phyloP scores from a whole-genome alignment of 1,284 basidiomycete species.

The Jaminaea rosea region DNA sequence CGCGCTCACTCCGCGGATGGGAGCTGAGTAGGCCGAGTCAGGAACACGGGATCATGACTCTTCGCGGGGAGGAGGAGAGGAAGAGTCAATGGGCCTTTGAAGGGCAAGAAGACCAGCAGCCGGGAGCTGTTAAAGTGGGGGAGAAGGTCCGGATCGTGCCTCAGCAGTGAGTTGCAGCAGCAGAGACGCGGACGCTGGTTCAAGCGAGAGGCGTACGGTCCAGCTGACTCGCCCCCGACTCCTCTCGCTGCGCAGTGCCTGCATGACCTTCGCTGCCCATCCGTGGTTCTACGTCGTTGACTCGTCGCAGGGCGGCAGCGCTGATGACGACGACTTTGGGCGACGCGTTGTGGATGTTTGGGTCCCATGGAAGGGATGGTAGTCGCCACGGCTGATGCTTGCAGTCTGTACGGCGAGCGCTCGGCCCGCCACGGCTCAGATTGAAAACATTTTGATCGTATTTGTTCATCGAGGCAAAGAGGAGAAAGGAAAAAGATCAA shows the following conservation, averaged over 20 bases:
- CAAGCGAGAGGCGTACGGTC: no score
- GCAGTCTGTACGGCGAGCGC: no score
- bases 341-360: slow-evolving; percentile 66
- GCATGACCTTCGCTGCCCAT: slow-evolving; percentile 65
- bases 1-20: slow-evolving; percentile 56
- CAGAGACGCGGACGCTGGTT: no score
- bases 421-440: no score
- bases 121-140: slow-evolving; percentile 9
- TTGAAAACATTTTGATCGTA: no score
- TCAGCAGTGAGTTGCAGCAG: slow-evolving; percentile 47
- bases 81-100: background rate
- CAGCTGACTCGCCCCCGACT: background rate
- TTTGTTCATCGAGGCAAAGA: no score
- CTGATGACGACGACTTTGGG: slow-evolving; percentile 22
- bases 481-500: no score
- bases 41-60: slow-evolving; percentile 66
- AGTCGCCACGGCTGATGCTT: no score
- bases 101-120: background rate
- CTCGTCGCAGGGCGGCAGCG: slow-evolving; percentile 38
- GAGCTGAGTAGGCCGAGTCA: slow-evolving; percentile 62
- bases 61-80: slow-evolving; percentile 3
- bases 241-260: slow-evolving; percentile 47
- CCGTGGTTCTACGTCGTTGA: slow-evolving; percentile 77
- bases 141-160: slow-evolving; percentile 46
- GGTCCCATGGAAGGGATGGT: slow-evolving; percentile 88